These are phyloP conservation scores for Drechslerella dactyloides DNA, from an alignment of 2,329 filamentous ascomycete genomes.

Conservation along the genomic window DNA sequence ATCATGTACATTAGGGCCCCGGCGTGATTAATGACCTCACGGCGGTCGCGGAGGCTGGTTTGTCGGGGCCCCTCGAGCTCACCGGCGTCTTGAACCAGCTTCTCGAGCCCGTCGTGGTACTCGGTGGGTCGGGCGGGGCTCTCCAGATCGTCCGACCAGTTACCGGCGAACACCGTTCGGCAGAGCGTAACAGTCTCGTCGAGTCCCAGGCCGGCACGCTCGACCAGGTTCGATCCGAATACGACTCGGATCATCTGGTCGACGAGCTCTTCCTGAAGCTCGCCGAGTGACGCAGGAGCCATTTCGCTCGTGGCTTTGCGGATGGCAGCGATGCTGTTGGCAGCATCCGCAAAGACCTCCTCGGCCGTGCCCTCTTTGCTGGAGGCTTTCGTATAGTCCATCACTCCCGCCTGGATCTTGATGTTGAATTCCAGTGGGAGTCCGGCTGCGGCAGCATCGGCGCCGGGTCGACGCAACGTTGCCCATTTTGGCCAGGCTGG, in stretches of 20 bases:
- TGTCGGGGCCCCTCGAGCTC: background rate
- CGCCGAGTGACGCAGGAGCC: too few relatives aligned
- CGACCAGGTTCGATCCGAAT: slow-evolving; percentile 17
- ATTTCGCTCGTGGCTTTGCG: too few relatives aligned
- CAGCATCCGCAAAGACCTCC: too few relatives aligned
- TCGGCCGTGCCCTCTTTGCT: too few relatives aligned
- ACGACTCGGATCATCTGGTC: slow-evolving; percentile 1
- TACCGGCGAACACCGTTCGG: background rate
- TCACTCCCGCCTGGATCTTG: too few relatives aligned
- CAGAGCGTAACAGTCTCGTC: slow-evolving; percentile 3
- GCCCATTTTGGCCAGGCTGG: too few relatives aligned
- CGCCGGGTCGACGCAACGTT: too few relatives aligned
- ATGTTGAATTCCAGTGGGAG: too few relatives aligned
- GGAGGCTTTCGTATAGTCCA: too few relatives aligned
- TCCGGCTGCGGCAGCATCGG: too few relatives aligned
- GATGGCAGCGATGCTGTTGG: too few relatives aligned
- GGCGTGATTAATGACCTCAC: slow-evolving; percentile 17
- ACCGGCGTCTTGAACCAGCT: background rate
- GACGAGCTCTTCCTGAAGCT: slow-evolving; percentile 3
- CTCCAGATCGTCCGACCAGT: background rate
- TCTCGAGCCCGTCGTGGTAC: background rate
- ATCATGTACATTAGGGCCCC: slow-evolving; percentile 19
- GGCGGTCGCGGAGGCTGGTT: slow-evolving; percentile 1
- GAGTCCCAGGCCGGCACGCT: background rate
- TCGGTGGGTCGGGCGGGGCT: background rate